Evolutionary conservation across 2,329 filamentous ascomycete genomes (phyloP).

Genomic region (Apiospora pterosperma): DNA sequence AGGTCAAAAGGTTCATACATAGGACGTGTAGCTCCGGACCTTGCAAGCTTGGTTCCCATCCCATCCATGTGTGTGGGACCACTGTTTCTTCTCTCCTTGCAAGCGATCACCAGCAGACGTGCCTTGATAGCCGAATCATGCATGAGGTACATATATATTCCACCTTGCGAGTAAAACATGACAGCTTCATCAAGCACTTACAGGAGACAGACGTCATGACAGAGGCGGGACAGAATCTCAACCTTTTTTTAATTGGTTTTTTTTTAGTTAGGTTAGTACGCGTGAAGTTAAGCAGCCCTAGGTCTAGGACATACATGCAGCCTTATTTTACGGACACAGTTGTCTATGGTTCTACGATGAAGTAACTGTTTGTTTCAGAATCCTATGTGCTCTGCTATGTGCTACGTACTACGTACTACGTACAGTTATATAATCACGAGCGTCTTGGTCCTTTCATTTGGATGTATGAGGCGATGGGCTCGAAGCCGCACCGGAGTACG

Average conservation of each 20-base stretch:
- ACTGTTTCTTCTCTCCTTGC: neutral
- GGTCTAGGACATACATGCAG: neutral
- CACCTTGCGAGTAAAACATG: neutral
- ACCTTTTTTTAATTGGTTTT: too few species aligned
- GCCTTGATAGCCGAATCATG: neutral
- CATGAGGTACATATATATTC: neutral
- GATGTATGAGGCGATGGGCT: neutral
- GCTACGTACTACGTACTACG: too few species aligned
- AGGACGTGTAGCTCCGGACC: neutral
- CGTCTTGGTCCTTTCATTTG: neutral
- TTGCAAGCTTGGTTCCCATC: neutral
- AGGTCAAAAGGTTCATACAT: neutral
- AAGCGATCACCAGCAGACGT: neutral
- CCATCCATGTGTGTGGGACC: neutral
- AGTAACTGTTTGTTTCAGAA: too few species aligned
- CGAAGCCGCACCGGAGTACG: neutral
- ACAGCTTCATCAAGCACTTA: neutral
- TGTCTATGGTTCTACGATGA: too few species aligned
- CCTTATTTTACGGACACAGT: neutral
- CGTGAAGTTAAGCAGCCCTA: neutral
- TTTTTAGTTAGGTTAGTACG: too few species aligned
- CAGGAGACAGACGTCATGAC: neutral
- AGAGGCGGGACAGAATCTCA: neutral
- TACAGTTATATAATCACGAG: too few species aligned
- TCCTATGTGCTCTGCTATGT: neutral